These are phyloP conservation scores for Wickerhamiella pararugosa DNA, from an alignment of 1,139 yeast genomes.

Conservation along the genomic window DNA sequence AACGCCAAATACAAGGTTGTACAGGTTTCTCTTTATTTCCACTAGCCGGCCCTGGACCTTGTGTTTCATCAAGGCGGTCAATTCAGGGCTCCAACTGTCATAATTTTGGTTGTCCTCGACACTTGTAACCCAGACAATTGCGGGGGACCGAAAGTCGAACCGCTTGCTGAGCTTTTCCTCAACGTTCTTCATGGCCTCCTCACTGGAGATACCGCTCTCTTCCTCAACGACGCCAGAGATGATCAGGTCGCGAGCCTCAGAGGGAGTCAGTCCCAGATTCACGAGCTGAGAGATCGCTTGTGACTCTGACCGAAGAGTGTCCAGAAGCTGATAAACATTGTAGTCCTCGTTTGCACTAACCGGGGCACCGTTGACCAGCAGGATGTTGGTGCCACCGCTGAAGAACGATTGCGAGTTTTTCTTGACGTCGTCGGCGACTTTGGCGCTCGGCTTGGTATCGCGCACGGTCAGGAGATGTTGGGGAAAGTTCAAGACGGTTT, in stretches of 20 bases:
- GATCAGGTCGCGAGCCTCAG: conserved; percentile 3
- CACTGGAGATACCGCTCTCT: background rate
- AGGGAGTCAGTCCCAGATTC: conserved; percentile 11
- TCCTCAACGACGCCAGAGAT: conserved; percentile 1
- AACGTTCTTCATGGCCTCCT: background rate
- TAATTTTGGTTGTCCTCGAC: conserved; percentile 50
- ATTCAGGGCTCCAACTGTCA: conserved; percentile 31
- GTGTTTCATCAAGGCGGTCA: conserved; percentile 30
- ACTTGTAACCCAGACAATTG: conserved; percentile 63
- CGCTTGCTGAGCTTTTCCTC: conserved; percentile 10
- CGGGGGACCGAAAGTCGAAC: conserved; percentile 32
- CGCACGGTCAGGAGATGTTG: conserved; percentile 17
- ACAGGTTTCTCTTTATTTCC: conserved; percentile 55
- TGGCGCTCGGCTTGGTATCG: conserved; percentile 8
- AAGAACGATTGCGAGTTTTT: conserved; percentile 16
- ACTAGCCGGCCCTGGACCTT: conserved; percentile 45
- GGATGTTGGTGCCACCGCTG: conserved; percentile 22
- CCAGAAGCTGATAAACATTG: conserved; percentile 21
- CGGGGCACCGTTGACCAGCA: conserved; percentile 27
- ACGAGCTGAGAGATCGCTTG: conserved; percentile 15
- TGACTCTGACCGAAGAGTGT: conserved; percentile 23
- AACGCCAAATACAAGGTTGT: conserved; percentile 58
- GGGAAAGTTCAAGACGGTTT: conserved; percentile 26
- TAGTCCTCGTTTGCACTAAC: conserved; percentile 16
- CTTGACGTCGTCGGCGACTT: conserved; percentile 12